Conservation (phyloP, 177 flowering plant genomes). For the Telopea speciosissima region DNA sequence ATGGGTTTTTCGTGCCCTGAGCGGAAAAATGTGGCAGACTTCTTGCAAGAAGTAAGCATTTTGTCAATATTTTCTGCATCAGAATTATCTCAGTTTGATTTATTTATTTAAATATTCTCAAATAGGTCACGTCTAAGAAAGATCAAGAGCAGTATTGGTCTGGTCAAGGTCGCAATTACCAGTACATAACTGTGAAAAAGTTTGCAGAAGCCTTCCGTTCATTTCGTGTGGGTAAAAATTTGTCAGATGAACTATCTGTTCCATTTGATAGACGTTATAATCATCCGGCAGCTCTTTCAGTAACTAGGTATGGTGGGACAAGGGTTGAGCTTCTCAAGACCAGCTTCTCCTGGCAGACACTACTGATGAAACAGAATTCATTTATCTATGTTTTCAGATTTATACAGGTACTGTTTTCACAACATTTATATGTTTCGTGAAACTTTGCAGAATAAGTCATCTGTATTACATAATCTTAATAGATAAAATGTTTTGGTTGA, state of each 20-base stretch:
- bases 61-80: not conserved
- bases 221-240: conserved; percentile 45
- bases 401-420: conserved; percentile 57
- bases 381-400: conserved; percentile 81
- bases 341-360: conserved; percentile 63
- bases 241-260: conserved; percentile 47
- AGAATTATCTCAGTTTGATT: not conserved
- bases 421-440: not conserved
- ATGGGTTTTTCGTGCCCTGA: conserved; percentile 83
- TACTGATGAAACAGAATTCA: conserved; percentile 83
- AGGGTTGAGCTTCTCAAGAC: conserved; percentile 64
- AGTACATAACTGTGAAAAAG: conserved; percentile 54
- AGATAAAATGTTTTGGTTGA: not conserved
- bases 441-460: not conserved
- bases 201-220: conserved; percentile 76
- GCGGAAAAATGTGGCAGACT: conserved; percentile 83
- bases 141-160: conserved; percentile 95
- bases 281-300: conserved; percentile 84
- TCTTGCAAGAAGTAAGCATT: conserved; percentile 80
- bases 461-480: not conserved
- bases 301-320: conserved; percentile 56
- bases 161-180: conserved; percentile 46
- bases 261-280: conserved; percentile 64
- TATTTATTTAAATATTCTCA: conserved; percentile 6
- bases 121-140: conserved; percentile 75